These are phyloP conservation scores for Phytophthora sojae DNA, from an alignment of 352 stramenopile species.

Conservation along the genomic window DNA sequence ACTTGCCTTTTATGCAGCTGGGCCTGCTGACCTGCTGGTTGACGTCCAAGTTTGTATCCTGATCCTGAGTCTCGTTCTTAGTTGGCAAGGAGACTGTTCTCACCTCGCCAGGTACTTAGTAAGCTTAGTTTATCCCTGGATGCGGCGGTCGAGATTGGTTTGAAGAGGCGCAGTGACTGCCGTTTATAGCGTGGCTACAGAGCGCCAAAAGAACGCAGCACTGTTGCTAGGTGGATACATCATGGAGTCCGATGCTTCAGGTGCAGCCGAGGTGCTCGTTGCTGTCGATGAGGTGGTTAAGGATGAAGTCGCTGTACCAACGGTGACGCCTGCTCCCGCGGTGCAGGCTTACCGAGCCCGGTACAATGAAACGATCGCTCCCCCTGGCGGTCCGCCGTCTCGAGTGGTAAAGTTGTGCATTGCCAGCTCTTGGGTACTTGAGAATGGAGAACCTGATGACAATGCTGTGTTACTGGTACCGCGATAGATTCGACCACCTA, in stretches of 20 bases:
- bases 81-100: neutral
- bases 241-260: slow-evolving; percentile 23
- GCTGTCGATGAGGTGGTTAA: neutral
- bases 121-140: too few relatives aligned
- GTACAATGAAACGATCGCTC: slow-evolving; percentile 68
- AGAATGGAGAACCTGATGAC: neutral
- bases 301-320: neutral
- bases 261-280: slow-evolving; percentile 12
- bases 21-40: neutral
- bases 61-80: neutral
- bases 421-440: neutral
- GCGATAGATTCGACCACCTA: slow-evolving; percentile 59
- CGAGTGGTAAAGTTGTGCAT: slow-evolving; percentile 38
- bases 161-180: slow-evolving; percentile 11
- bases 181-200: slow-evolving; percentile 6
- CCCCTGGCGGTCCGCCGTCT: slow-evolving; percentile 45
- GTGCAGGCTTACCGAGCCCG: slow-evolving; percentile 54
- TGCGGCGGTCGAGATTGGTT: neutral
- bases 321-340: neutral
- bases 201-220: neutral
- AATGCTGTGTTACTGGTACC: neutral
- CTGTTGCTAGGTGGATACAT: neutral
- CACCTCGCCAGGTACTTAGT: neutral
- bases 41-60: neutral
- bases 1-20: slow-evolving; percentile 26